Evolutionary conservation across 2,329 filamentous ascomycete species (phyloP), one percentile per base, ranked within the genome.

Genomic region (Cadophora sp.): DNA sequence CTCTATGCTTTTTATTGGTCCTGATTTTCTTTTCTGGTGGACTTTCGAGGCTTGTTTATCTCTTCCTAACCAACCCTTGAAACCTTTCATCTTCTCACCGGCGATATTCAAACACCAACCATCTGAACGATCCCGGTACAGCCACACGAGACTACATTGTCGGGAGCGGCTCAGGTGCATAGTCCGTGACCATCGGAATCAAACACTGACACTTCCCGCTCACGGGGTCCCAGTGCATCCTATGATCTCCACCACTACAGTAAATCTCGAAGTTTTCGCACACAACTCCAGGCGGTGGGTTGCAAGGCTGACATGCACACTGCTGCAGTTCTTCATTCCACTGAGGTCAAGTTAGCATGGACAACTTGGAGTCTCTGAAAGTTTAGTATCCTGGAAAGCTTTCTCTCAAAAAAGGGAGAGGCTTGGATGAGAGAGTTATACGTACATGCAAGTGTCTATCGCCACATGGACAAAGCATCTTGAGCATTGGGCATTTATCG

Each of bases 271-370:
- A 16, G 13, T 58, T 41, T 13, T 39, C 53, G 13, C 53, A 58
- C 7, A 24, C 36, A 43, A 58, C 11, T 16, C 20, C 20, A 1
- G n/a, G 36, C 6, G 55, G 55, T 16, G 55, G 55, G 8, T 58
- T 1, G 14, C 33, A 58, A 24, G 55, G 55, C 13, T 58, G 55
- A 8, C 55, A 58, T 14, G 55, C 55, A 18, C 33, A 58, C 18
- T 24, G 55, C 22, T 58, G 55, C 18, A 41, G 55, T 8, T 41
- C 33, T 20, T 41, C 55, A 13, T 58, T 58, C 55, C 55, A 58
- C 55, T 58, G 20, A n/a, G 6, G 11, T 20, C 1, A 48, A 7
- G n/a, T 48, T 13, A 48, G 20, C 24, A 24, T 13, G 27, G n/a
- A 9, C 9, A 48, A 4, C 4, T 30, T 3, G 27, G 27, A 30